phyloP scores from a whole-genome alignment of 495 filamentous ascomycete genomes.

The Penicillium coffeae region DNA sequence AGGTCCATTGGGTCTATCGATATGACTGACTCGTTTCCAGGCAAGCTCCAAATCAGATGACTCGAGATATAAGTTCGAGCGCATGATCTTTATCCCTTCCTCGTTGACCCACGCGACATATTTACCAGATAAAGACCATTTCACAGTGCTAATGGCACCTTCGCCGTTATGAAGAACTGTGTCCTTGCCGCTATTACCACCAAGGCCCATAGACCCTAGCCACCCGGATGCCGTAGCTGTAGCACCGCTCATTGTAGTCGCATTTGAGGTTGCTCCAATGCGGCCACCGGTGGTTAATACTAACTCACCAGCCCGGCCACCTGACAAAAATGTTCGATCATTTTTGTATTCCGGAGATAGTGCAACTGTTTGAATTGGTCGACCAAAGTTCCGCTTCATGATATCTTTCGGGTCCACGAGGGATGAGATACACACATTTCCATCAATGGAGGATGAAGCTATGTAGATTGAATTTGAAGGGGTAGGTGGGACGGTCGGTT shows the following conservation, averaged over 20 bases:
- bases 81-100: constrained; percentile 95
- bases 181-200: constrained; percentile 75
- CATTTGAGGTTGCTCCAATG: constrained; percentile 69
- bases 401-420: constrained; percentile 78
- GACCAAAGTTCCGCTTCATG: constrained; percentile 83
- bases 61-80: constrained; percentile 79
- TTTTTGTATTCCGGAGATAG: constrained; percentile 89
- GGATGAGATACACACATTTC: constrained; percentile 85
- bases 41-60: constrained; percentile 71
- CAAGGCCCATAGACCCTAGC: constrained; percentile 80
- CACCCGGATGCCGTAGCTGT: constrained; percentile 84
- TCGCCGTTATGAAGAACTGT: constrained; percentile 88
- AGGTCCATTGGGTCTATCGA: constrained; percentile 72
- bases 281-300: constrained; percentile 83
- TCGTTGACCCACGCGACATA: constrained; percentile 95
- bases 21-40: constrained; percentile 95
- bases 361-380: constrained; percentile 84
- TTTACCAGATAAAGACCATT: constrained; percentile 87
- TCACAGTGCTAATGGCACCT: constrained; percentile 82
- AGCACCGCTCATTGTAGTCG: constrained; percentile 74
- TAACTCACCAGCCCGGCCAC: constrained; percentile 83
- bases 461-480: constrained; percentile 88
- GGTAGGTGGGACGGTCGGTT: constrained; percentile 51
- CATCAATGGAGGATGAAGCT: constrained; percentile 90
- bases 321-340: constrained; percentile 83